These are phyloP conservation scores for Misopates orontium DNA, from an alignment of 257 asterid genomes.

Conservation along the genomic window DNA sequence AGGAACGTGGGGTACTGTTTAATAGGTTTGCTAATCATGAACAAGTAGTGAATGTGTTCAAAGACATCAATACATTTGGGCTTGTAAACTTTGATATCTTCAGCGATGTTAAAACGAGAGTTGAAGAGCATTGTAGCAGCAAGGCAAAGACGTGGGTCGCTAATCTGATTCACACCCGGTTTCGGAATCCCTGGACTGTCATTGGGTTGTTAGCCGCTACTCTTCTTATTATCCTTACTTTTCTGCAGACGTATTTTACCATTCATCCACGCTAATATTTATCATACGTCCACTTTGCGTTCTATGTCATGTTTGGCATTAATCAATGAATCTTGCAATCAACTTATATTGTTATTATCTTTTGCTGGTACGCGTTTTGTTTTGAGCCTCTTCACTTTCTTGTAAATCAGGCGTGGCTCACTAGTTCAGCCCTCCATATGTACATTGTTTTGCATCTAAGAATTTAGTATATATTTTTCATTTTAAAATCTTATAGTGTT, in stretches of 20 bases:
- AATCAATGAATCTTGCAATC: no score
- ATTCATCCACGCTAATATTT: neutral
- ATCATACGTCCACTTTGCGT: no score
- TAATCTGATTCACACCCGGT: conserved; percentile 26
- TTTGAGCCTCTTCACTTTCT: no score
- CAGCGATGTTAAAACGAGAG: conserved; percentile 19
- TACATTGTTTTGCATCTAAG: no score
- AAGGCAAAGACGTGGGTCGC: conserved; percentile 39
- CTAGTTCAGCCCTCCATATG: no score
- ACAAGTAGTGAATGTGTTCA: conserved; percentile 32
- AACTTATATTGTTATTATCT: no score
- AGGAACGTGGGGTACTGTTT: conserved; percentile 26
- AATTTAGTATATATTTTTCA: no score
- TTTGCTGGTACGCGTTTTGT: no score
- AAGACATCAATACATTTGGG: conserved; percentile 34
- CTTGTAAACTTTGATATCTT: conserved; percentile 25
- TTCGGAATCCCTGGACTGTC: conserved; percentile 38
- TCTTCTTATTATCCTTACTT: conserved; percentile 24
- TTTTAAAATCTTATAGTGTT: no score
- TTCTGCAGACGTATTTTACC: conserved; percentile 16
- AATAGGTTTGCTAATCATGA: conserved; percentile 28
- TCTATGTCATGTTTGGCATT: no score
- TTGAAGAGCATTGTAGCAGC: conserved; percentile 29
- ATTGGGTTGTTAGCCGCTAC: conserved; percentile 35
- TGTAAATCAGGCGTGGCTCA: no score